Conservation (phyloP, 371 early-diverging fungal species). For the Nematocida sp. region DNA sequence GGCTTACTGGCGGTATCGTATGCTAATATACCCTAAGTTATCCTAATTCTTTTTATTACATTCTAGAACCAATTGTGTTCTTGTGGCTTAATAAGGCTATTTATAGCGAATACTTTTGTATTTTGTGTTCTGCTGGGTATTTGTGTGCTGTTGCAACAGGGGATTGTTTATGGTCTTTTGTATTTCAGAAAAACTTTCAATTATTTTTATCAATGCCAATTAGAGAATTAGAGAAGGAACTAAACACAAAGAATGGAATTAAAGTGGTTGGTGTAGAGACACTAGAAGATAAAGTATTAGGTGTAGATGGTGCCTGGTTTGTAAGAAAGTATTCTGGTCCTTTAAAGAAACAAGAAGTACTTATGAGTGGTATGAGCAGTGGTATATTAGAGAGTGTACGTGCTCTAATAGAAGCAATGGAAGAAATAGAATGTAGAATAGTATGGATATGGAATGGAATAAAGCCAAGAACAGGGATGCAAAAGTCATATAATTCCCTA, state of each 20-base stretch:
- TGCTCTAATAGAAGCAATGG: background rate
- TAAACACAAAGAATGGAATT: slow-evolving; percentile 5
- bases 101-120: no score
- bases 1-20: no score
- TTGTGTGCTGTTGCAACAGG: background rate
- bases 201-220: slow-evolving; percentile 60
- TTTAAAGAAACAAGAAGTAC: background rate
- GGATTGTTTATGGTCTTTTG: slow-evolving; percentile 41
- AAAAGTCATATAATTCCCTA: background rate
- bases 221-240: slow-evolving; percentile 54
- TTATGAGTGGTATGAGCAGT: slow-evolving; percentile 19
- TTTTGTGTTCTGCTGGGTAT: no score
- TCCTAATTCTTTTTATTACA: no score
- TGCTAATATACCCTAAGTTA: no score
- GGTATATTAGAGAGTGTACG: slow-evolving; percentile 13
- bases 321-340: slow-evolving; percentile 50
- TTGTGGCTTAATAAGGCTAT: no score
- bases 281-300: slow-evolving; percentile 52
- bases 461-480: background rate
- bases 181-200: slow-evolving; percentile 43
- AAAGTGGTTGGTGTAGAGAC: slow-evolving; percentile 23
- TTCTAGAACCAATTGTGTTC: no score
- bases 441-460: slow-evolving; percentile 64
- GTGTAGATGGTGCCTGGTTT: slow-evolving; percentile 63
- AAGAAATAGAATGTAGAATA: slow-evolving; percentile 25